These are phyloP conservation scores for Chenopodium berlandieri DNA, from an alignment of 148 eudicot species.

Conservation along the genomic window DNA sequence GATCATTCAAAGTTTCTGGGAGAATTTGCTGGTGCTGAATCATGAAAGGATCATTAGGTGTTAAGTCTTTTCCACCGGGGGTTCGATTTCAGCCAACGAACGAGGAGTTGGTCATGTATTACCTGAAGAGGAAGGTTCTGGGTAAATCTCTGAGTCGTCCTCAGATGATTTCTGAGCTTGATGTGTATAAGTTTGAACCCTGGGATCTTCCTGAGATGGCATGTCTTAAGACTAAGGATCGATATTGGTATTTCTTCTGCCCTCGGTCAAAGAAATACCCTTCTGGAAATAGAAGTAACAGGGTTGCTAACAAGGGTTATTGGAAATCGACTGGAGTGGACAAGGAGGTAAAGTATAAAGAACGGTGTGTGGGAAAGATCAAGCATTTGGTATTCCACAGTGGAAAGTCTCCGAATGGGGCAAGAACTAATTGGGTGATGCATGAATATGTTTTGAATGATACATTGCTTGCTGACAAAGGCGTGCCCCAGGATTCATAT, in stretches of 20 bases:
- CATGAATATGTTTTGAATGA: constrained; percentile 63
- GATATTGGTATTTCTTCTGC: constrained; percentile 78
- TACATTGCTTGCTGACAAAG: constrained; percentile 34
- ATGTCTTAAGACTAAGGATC: constrained; percentile 44
- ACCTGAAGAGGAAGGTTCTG: constrained; percentile 67
- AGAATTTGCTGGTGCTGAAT: not conserved
- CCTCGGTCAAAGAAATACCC: constrained; percentile 58
- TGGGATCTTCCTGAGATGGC: constrained; percentile 67
- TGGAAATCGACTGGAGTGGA: constrained; percentile 92
- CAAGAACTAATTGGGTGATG: constrained; percentile 86
- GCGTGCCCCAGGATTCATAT: constrained; percentile 50
- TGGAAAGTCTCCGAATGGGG: constrained; percentile 60
- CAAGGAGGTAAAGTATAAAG: constrained; percentile 34
- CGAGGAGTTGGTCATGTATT: constrained; percentile 60
- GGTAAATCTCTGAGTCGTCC: constrained; percentile 38
- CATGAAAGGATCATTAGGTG: constrained; percentile 22
- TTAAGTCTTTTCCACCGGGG: constrained; percentile 47
- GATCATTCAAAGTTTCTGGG: not conserved
- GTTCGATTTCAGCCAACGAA: constrained; percentile 81
- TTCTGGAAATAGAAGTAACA: constrained; percentile 46
- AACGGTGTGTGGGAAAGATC: constrained; percentile 54
- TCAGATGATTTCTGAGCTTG: constrained; percentile 52
- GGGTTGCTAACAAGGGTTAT: constrained; percentile 57
- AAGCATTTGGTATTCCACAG: constrained; percentile 71
- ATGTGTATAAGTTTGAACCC: constrained; percentile 52